Conservation (phyloP, 306 rosid genomes). For the Castanea crenata region DNA sequence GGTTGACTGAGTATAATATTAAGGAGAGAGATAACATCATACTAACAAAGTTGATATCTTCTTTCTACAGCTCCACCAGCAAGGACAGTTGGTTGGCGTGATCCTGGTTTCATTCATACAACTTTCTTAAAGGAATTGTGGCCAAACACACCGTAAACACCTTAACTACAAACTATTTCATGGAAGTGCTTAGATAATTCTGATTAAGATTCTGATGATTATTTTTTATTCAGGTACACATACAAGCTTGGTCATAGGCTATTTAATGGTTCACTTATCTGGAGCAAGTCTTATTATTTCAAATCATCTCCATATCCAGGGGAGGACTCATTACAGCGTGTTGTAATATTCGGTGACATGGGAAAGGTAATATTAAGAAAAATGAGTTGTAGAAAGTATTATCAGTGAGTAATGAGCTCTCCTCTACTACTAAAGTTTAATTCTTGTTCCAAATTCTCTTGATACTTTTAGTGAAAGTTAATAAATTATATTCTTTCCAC, state of each 20-base stretch:
- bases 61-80: conserved; percentile 43
- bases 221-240: conserved; percentile 22
- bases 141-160: conserved; percentile 38
- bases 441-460: neutral
- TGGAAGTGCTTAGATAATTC: neutral
- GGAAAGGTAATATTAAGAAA: conserved; percentile 38
- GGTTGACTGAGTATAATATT: too few species aligned
- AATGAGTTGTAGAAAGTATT: too few species aligned
- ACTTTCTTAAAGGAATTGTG: conserved; percentile 42
- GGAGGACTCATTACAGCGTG: conserved; percentile 48
- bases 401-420: neutral
- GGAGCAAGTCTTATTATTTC: conserved; percentile 42
- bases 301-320: conserved; percentile 53
- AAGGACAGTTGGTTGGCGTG: conserved; percentile 52
- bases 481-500: too few species aligned
- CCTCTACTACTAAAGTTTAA: neutral
- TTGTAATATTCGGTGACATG: conserved; percentile 55
- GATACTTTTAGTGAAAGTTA: too few species aligned
- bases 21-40: too few species aligned
- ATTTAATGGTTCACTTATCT: conserved; percentile 7
- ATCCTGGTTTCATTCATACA: conserved; percentile 54
- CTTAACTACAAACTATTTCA: neutral
- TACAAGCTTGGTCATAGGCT: conserved; percentile 31
- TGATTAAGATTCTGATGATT: neutral
- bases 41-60: neutral